Evolutionary conservation across 208 protist genomes (phyloP).

Genomic region (Wallacemonas rigidus): DNA sequence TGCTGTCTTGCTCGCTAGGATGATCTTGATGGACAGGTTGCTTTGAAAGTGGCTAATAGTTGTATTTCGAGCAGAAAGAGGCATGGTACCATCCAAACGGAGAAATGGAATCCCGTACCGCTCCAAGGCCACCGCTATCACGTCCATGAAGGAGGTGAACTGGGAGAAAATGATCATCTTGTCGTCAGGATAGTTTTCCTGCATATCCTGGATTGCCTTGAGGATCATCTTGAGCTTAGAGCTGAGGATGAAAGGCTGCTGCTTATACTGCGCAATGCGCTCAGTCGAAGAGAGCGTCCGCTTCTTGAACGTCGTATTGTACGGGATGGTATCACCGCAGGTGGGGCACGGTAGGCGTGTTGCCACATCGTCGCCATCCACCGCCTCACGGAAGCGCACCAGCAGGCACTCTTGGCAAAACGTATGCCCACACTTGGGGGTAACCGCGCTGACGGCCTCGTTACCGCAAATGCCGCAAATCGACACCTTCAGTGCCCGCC

Average conservation of each 20-base stretch:
- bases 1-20: slow-evolving; percentile 95
- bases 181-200: slow-evolving; percentile 59
- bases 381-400: slow-evolving; percentile 72
- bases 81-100: slow-evolving; percentile 94
- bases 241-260: slow-evolving; percentile 68
- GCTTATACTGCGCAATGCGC: slow-evolving; percentile 76
- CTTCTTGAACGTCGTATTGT: slow-evolving; percentile 68
- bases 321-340: slow-evolving; percentile 48
- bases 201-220: slow-evolving; percentile 70
- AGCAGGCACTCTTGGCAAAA: slow-evolving; percentile 90
- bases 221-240: slow-evolving; percentile 89
- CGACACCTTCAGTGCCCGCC: slow-evolving; percentile 51
- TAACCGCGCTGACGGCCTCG: slow-evolving; percentile 51
- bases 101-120: slow-evolving; percentile 65
- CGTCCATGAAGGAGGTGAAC: slow-evolving; percentile 97
- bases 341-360: slow-evolving; percentile 61
- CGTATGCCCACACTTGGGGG: slow-evolving; percentile 79
- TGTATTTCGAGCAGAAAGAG: slow-evolving; percentile 61
- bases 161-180: slow-evolving; percentile 98
- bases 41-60: slow-evolving; percentile 82
- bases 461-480: slow-evolving; percentile 83
- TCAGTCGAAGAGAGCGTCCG: slow-evolving; percentile 54
- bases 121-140: slow-evolving; percentile 90
- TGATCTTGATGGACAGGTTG: slow-evolving; percentile 53
- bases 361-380: slow-evolving; percentile 74